A percentile compares a stretch with the other conserved stretches of the same genome.
phyloP scores from a whole-genome alignment of 495 filamentous ascomycete genomes.

The Elasticomyces elasticus region DNA sequence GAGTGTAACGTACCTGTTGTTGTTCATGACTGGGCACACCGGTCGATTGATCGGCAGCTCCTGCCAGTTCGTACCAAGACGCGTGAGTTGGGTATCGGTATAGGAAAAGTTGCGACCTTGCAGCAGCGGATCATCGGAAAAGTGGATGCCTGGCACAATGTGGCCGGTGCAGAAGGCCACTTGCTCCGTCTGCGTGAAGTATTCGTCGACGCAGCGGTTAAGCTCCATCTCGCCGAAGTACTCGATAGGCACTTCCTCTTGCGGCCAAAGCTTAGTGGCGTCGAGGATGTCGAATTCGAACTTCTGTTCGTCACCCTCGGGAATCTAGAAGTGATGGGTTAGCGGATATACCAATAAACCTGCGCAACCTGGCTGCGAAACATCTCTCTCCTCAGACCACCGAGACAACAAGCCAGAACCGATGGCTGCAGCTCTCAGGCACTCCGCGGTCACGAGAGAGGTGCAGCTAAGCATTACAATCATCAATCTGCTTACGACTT shows the following conservation, averaged over 20 bases:
- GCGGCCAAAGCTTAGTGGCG: slow-evolving; percentile 87
- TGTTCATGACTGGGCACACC: slow-evolving; percentile 71
- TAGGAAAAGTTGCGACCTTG: slow-evolving; percentile 84
- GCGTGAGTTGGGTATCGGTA: slow-evolving; percentile 74
- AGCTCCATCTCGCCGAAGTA: slow-evolving; percentile 76
- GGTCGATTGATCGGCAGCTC: slow-evolving; percentile 76
- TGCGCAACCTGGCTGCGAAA: too few species aligned
- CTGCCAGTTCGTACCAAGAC: slow-evolving; percentile 76
- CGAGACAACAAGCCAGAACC: too few species aligned
- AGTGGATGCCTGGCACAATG: slow-evolving; percentile 77
- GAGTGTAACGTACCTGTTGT: slow-evolving; percentile 36
- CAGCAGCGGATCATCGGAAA: slow-evolving; percentile 74
- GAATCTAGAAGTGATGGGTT: too few species aligned
- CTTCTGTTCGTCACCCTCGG: slow-evolving; percentile 60
- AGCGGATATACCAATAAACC: too few species aligned
- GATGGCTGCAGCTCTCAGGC: too few species aligned
- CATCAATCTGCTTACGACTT: too few species aligned
- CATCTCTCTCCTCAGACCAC: too few species aligned
- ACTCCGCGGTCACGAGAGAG: too few species aligned
- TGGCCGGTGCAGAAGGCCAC: slow-evolving; percentile 80
- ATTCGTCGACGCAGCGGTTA: slow-evolving; percentile 78
- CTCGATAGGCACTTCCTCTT: slow-evolving; percentile 67
- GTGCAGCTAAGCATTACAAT: too few species aligned
- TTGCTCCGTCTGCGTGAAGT: slow-evolving; percentile 76
- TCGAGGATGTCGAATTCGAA: slow-evolving; percentile 90